Evolutionary conservation across 2,329 filamentous ascomycete genomes (phyloP), one percentile per base, ranked within the genome.

Genomic region (Colletotrichum higginsianum): DNA sequence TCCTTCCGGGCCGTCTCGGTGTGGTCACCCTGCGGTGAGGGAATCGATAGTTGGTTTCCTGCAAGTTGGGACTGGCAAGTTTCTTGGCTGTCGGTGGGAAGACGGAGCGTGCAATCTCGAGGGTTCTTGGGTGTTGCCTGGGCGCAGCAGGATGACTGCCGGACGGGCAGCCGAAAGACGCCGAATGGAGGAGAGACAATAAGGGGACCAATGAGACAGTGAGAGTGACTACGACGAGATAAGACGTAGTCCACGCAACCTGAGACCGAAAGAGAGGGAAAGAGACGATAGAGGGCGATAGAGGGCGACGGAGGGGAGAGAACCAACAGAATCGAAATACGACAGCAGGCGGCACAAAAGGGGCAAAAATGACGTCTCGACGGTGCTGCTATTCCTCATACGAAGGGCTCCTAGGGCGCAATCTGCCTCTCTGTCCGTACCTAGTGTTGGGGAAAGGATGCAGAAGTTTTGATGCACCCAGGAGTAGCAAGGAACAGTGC

Each of bases 51-150:
- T 1, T 30, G 5, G 55, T 55, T 46, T 66, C 12, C 15, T 69
- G 67, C 67, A 44, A 55, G 66, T 55, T 47, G 56, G 40, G 49
- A 30, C 16, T 55, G 55, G 30, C 55, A 66, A 60, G 53, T 8
- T 40, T 40, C 52, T 69, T 69, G 67, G 61, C 61, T 26, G 40
- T 8, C n/a, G 23, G 35, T 21, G 66, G n/a, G 3, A 12, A 38
- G n/a, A 40, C 9, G n/a, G 30, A 38, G 44, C 13, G 23, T 13
- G 18, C 44, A 49, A 16, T 38, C 58, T 38, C 2, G 18, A 30
- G 16, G 12, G 12, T 16, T 16, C 38, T 16, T 26, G 55, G 21
- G 21, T 21, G 4, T 40, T 30, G 46, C 16, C 49, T 30, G 46
- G 63, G 53, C 26, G 21, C 30, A 35, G 30, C 30, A 35, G 30